These are phyloP conservation scores for Volvox reticuliferus DNA, from an alignment of 139 green algal genomes.

Conservation along the genomic window DNA sequence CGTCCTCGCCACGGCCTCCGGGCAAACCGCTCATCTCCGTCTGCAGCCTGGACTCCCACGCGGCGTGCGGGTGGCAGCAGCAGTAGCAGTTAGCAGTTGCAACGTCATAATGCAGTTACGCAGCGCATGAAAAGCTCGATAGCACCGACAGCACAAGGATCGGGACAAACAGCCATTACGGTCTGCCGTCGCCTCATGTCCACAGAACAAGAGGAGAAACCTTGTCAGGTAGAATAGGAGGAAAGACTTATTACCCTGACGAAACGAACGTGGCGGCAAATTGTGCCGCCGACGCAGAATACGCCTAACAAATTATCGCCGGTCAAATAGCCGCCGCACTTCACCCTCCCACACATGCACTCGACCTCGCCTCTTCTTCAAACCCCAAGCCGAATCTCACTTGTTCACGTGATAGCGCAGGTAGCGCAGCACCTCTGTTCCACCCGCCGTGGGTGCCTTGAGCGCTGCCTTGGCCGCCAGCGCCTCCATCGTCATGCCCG, in stretches of 20 bases:
- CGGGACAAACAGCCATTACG: too few relatives aligned
- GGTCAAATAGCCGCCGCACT: background rate
- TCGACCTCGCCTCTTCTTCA: background rate
- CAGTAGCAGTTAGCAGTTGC: background rate
- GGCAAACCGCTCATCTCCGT: slow-evolving; percentile 27
- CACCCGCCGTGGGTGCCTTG: slow-evolving; percentile 19
- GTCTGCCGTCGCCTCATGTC: too few relatives aligned
- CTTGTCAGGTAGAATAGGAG: too few relatives aligned
- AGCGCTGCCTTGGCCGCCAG: slow-evolving; percentile 8
- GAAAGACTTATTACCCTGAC: too few relatives aligned
- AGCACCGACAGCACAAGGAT: too few relatives aligned
- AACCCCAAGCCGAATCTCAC: slow-evolving; percentile 13
- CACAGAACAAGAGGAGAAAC: too few relatives aligned
- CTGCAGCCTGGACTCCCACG: background rate
- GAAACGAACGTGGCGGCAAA: too few relatives aligned
- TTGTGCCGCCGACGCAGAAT: too few relatives aligned
- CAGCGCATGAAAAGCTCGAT: too few relatives aligned
- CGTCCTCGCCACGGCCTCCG: background rate
- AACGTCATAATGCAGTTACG: too few relatives aligned
- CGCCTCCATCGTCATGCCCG: slow-evolving; percentile 46
- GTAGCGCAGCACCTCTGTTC: slow-evolving; percentile 43
- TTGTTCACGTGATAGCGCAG: slow-evolving; percentile 40
- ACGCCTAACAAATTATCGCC: background rate
- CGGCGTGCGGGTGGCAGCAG: background rate
- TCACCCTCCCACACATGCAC: too few relatives aligned